Evolutionary conservation across 177 flowering plant genomes (phyloP).

Genomic region (Vitis hybrid): DNA sequence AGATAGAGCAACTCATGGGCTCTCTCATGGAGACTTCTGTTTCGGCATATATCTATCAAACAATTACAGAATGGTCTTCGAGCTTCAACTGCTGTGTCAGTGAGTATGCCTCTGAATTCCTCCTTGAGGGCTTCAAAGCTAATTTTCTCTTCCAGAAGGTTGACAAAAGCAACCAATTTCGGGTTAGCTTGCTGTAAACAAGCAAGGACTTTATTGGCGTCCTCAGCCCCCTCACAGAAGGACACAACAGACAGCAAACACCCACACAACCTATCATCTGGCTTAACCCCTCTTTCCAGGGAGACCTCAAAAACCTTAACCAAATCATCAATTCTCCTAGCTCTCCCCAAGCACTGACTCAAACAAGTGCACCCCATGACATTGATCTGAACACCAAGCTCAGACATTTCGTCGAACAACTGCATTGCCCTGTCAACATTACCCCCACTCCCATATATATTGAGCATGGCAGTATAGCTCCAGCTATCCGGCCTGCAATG

Average conservation of each 20-base stretch:
- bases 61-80: slow-evolving; percentile 90
- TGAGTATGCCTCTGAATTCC: slow-evolving; percentile 56
- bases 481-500: slow-evolving; percentile 71
- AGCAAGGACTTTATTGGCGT: slow-evolving; percentile 51
- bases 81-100: slow-evolving; percentile 48
- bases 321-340: slow-evolving; percentile 66
- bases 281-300: slow-evolving; percentile 52
- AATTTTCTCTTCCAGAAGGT: slow-evolving; percentile 32
- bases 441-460: slow-evolving; percentile 77
- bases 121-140: slow-evolving; percentile 53
- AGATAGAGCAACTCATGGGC: slow-evolving; percentile 82
- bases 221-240: slow-evolving; percentile 44
- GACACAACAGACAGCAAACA: slow-evolving; percentile 78
- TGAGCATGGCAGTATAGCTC: slow-evolving; percentile 91
- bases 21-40: slow-evolving; percentile 45
- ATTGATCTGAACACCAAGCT: slow-evolving; percentile 55
- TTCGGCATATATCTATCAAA: slow-evolving; percentile 77
- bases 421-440: slow-evolving; percentile 69
- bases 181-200: slow-evolving; percentile 67
- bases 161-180: slow-evolving; percentile 52
- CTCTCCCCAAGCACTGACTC: slow-evolving; percentile 82
- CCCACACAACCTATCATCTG: slow-evolving; percentile 87
- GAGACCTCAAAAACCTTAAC: slow-evolving; percentile 54
- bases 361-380: slow-evolving; percentile 93
- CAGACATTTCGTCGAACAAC: slow-evolving; percentile 72